Conservation (phyloP, 768 basidiomycete species). For the Lactarius psammicola region DNA sequence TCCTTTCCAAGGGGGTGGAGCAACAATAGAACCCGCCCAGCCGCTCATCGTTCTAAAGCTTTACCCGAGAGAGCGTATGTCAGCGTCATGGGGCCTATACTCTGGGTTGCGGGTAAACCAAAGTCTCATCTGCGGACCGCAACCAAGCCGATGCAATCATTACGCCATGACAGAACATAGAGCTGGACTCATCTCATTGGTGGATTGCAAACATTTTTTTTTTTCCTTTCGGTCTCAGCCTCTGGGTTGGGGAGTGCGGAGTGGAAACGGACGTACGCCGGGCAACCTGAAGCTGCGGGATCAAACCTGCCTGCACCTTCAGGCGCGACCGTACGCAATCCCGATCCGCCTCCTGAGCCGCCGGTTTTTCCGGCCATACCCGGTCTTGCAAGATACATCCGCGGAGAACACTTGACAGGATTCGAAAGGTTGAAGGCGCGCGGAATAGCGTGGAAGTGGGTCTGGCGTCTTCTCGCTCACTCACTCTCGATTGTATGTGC, state of each 20-base stretch:
- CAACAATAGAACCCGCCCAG: background rate
- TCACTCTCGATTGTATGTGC: background rate
- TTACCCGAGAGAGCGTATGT: constrained; percentile 12
- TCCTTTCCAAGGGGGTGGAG: background rate
- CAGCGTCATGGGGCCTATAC: constrained; percentile 2
- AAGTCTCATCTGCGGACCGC: background rate
- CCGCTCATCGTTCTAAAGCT: background rate
- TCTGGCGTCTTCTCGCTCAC: background rate
- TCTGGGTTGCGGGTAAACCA: background rate
- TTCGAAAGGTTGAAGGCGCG: background rate
- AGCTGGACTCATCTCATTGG: background rate
- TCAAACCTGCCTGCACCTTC: constrained; percentile 2
- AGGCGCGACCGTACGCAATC: constrained; percentile 12
- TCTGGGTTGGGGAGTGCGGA: background rate
- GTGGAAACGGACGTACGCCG: background rate
- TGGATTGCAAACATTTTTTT: background rate
- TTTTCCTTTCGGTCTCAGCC: background rate
- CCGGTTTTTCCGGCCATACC: background rate
- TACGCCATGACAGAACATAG: background rate
- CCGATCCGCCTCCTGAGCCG: constrained; percentile 4
- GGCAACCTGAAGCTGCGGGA: constrained; percentile 12
- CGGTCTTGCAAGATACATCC: constrained; percentile 5
- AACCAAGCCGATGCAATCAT: background rate
- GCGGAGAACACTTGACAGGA: background rate
- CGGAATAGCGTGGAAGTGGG: background rate